These are phyloP conservation scores for Coelastrella sp. DNA, from an alignment of 139 green algal species.

Conservation along the genomic window DNA sequence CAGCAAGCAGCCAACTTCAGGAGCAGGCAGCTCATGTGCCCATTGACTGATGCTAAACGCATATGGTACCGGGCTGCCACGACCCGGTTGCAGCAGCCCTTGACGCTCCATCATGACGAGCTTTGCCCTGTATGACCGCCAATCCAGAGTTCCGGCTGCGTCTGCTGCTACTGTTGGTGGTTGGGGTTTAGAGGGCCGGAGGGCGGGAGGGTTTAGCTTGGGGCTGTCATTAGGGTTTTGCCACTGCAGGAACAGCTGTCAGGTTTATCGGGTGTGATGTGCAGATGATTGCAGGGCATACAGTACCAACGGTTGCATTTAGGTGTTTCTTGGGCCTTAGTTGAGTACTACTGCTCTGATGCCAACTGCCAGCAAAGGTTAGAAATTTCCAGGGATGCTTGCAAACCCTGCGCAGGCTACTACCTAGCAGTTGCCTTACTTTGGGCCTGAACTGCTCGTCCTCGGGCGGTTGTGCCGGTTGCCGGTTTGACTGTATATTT, in stretches of 20 bases:
- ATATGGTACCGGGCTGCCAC: not conserved
- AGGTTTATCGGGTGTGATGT: no score
- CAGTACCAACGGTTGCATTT: no score
- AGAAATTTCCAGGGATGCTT: no score
- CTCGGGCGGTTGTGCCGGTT: not conserved
- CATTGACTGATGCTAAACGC: slow-evolving; percentile 16
- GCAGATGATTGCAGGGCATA: no score
- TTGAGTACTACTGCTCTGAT: no score
- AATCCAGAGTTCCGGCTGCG: slow-evolving; percentile 32
- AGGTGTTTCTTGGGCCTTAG: no score
- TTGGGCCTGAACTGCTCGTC: not conserved
- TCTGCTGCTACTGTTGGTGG: not conserved
- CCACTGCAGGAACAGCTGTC: not conserved
- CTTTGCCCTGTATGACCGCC: slow-evolving; percentile 56
- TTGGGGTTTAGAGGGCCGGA: not conserved
- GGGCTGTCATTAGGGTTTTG: slow-evolving; percentile 7
- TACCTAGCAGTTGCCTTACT: not conserved
- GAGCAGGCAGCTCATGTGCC: slow-evolving; percentile 39
- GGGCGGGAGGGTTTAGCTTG: not conserved
- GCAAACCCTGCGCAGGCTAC: no score
- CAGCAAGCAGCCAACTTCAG: slow-evolving; percentile 62
- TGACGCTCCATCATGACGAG: slow-evolving; percentile 51
- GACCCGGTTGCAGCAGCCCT: not conserved
- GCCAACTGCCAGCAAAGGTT: not conserved
- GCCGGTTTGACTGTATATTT: not conserved